Base-by-base conservation (phyloP, 2,329 filamentous ascomycete genomes). In the Ophiostoma pallidulum region DNA sequence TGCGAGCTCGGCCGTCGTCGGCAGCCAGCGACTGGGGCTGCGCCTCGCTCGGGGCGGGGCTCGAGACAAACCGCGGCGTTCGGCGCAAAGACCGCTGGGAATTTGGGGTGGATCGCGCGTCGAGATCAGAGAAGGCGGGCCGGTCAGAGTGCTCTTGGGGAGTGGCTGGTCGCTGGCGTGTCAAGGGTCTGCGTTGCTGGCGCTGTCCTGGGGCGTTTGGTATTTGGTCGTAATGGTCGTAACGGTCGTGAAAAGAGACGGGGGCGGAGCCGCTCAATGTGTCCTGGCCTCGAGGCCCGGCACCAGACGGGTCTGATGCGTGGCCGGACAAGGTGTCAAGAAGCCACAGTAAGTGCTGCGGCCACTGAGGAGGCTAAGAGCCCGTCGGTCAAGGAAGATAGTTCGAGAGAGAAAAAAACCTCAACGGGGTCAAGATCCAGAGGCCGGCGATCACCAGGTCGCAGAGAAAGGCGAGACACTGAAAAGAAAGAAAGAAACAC, bases 211-310 rank as follows among this genome's bases (percentile, higher is more conserved):
- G 54, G 52, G 64, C 54, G 49, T 60, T 61, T 60, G 66, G 40
- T n/a, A 65, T 58, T 65, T 63, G 59, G 69, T 71, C 71, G 71
- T 75, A 61, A 64, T 58, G 65, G 60, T 75, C 72, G 75, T 75
- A 65, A 71, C 67, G 68, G 72, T 76, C 73, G 68, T 74, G 60
- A 73, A 51, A 55, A 36, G 51, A 28, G 39, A 32, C 26, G 22
- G 50, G 50, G 37, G 28, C 32, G 41, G 44, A 38, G 31, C 42
- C 39, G 29, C 35, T 51, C 53, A 55, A 53, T 46, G 53, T 47
- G 53, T 26, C 53, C 26, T 9, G 26, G 22, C 12, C 24, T 35
- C 8, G 40, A 35, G 14, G 49, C 51, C 46, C 50, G 47, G 43
- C 48, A 54, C 53, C 51, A 50, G 53, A 47, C 45, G 10, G 19